Evolutionary conservation across 495 filamentous ascomycete genomes (phyloP), one percentile per base, ranked within the genome.

Genomic region (Tuber magnatum): DNA sequence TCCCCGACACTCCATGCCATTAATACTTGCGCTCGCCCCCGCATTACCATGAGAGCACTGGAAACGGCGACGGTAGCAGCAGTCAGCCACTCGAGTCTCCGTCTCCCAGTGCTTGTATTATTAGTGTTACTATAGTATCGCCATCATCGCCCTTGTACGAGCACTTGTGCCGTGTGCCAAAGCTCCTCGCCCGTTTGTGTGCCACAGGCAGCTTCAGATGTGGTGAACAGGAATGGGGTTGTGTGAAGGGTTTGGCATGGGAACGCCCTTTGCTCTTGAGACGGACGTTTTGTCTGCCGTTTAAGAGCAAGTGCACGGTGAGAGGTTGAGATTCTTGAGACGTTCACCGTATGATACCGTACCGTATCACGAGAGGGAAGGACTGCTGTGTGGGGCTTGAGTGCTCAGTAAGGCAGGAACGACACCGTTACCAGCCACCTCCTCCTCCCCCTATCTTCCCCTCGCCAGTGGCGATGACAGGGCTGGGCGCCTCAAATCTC

Each of bases 391-490:
- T 65, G 28, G 56, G 56, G 56, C 56, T 65, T 35, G 56, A 20
- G 32, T 65, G 56, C 56, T 20, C 56, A 35, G 56, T 2, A 65
- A 20, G 28, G 56, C 56, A 71, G 43, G 76, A 46, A 71, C 22
- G 68, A 24, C 46, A 51, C 73, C 68, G 65, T 61, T 51, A 71
- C 68, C n/a, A 56, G 71, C 68, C 65, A 78, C 44, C 51, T 39
- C 69, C 71, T 44, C 68, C 46, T 16, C 65, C 24, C 28, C 71
- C 40, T 42, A 35, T 35, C n/a, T 69, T 39, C 61, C 38, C 42
- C 39, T 35, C 35, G 10, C 18, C 41, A 20, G 69, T 71, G 68
- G 42, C 77, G 51, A 40, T 70, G 56, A 65, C 28, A 20, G 16
- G n/a, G 56, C 18, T 18, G 28, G 20, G 28, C 56, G 56, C 56